Evolutionary conservation across 345 rosid species (phyloP), one percentile per base, ranked within the genome.

Genomic region (Citrus medica): DNA sequence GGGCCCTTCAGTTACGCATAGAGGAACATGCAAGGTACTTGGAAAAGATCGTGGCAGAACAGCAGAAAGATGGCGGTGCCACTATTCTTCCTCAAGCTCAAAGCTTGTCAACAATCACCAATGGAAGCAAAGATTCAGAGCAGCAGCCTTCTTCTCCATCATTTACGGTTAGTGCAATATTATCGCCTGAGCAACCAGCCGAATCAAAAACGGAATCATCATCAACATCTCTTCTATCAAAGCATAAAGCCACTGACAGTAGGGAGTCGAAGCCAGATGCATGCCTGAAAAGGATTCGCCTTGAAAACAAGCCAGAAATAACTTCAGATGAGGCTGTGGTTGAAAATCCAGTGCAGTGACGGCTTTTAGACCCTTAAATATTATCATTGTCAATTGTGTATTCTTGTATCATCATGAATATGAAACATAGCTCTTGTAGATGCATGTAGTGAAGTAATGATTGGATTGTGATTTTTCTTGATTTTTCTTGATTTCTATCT

Each of bases 1-100:
- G 91, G 60, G 61, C 78, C 33, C 93, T 93, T 79, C 98, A 95
- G 87, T 72, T 92, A 63, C 91, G 98, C 65, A 95, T 95, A 67
- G 98, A 95, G 85, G 94, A 93, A 79, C 98, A 95, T 32, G 98
- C 94, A 40, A 89, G 84, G 76, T 93, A 93, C 85, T 87, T 95
- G 85, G 92, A 90, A 76, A 90, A 87, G 87, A 89, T 95, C 76
- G 74, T 95, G 86, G 98, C 92, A 81, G 92, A 94, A 69, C 97
- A 95, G 71, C 89, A 88, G 87, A 89, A 85, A 87, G 85, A 92
- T 38, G 94, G 97, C 58, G 67, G 76, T 35, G 86, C 81, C 66
- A 72, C 88, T 32, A 72, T 88, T 65, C 78, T 86, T 73, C 84
- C 89, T 35, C 82, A 67, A 74, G 81, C 90, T 40, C 80, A 67